Conservation (phyloP, 306 rosid genomes). For the Lupinus albus region DNA sequence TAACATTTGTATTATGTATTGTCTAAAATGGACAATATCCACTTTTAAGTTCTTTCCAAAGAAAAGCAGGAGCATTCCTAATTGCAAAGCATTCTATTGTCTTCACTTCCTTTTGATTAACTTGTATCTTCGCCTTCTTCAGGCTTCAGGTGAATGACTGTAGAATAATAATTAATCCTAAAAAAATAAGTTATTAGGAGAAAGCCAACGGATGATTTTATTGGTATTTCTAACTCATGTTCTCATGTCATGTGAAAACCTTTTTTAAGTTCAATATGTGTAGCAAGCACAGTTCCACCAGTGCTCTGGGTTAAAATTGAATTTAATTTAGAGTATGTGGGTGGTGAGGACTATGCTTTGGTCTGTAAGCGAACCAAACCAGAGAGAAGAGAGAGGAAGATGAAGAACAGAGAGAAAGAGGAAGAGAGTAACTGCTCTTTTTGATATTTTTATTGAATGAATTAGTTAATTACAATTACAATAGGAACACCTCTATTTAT, state of each 20-base stretch:
- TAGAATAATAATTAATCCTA: neutral
- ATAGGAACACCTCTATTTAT: too few relatives aligned
- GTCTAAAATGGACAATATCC: slow-evolving; percentile 19
- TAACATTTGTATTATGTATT: slow-evolving; percentile 17
- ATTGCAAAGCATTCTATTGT: slow-evolving; percentile 19
- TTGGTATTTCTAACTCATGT: slow-evolving; percentile 27
- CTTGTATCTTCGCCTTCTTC: slow-evolving; percentile 23
- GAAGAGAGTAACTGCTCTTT: too few relatives aligned
- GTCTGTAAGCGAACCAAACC: too few relatives aligned
- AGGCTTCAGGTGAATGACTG: slow-evolving; percentile 19
- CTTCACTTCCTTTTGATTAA: slow-evolving; percentile 21
- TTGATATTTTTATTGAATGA: too few relatives aligned
- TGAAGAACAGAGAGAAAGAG: too few relatives aligned
- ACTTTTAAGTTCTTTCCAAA: slow-evolving; percentile 7
- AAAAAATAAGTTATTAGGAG: slow-evolving; percentile 17
- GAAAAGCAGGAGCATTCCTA: neutral
- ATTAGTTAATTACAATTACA: too few relatives aligned
- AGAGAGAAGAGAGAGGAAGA: too few relatives aligned
- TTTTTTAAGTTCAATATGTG: slow-evolving; percentile 8
- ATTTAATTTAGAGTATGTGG: slow-evolving; percentile 18
- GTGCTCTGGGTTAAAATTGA: slow-evolving; percentile 8
- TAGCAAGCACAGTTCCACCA: slow-evolving; percentile 10
- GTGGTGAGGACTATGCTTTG: neutral
- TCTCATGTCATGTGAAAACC: neutral
- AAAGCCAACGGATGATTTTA: slow-evolving; percentile 18